Percentiles rank a stretch among this genome's conserved stretches.
Evolutionary conservation across 1,139 yeast genomes (phyloP).

Genomic region (Lodderomyces orthopsilosis): DNA sequence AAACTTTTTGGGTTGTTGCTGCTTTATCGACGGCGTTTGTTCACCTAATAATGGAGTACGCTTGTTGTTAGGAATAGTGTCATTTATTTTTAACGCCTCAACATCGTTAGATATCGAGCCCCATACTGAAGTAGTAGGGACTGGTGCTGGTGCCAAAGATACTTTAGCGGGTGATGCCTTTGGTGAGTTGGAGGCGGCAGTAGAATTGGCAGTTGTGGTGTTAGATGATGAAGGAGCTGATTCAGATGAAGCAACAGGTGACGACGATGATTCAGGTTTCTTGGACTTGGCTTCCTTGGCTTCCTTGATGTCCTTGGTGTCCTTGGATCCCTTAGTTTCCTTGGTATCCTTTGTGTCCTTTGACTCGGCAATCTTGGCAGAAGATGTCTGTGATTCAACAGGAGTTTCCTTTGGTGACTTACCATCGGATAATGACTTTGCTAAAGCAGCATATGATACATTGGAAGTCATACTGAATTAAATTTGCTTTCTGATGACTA

Average conservation of each 20-base stretch:
- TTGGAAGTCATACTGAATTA: conserved; percentile 12
- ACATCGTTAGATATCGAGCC: conserved; percentile 32
- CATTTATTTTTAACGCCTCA: conserved; percentile 31
- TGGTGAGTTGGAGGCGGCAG: not conserved
- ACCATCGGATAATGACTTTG: conserved; percentile 14
- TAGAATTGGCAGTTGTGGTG: not conserved
- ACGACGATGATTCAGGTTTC: conserved; percentile 3
- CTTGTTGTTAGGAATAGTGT: conserved; percentile 18
- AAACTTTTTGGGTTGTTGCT: conserved; percentile 41
- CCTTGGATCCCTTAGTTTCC: not conserved
- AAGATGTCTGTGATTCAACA: conserved; percentile 9
- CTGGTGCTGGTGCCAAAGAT: conserved; percentile 71
- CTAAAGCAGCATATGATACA: conserved; percentile 38
- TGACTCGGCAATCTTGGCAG: conserved; percentile 8
- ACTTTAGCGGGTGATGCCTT: conserved; percentile 17
- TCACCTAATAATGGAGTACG: conserved; percentile 48
- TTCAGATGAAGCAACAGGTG: not conserved
- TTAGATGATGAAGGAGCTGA: conserved; percentile 5
- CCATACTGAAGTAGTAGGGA: conserved; percentile 73
- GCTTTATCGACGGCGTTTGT: conserved; percentile 10
- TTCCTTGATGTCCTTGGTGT: conserved; percentile 2
- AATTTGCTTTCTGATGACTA: not conserved
- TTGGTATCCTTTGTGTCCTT: conserved; percentile 6
- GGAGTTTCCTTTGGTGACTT: conserved; percentile 5
- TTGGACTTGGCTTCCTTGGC: conserved; percentile 5